Evolutionary conservation across 2,329 filamentous ascomycete genomes (phyloP), one percentile per base, ranked within the genome.

Genomic region (Alternaria angustiovoidea): DNA sequence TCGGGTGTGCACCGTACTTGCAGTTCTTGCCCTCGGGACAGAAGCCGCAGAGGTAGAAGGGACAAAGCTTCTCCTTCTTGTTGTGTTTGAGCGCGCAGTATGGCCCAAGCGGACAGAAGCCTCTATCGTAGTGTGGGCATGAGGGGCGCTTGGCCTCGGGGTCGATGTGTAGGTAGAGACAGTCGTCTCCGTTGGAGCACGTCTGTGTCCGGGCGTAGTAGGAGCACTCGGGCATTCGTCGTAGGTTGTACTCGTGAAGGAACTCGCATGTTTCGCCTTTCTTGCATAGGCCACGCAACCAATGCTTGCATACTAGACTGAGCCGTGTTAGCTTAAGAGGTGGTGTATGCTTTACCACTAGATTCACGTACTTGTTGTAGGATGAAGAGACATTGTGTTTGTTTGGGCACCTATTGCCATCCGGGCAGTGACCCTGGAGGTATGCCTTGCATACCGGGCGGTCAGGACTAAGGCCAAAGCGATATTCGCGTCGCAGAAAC

Each of bases 191-290:
- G 81, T 97, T 97, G 65, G 91, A 92, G 81, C 95, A 99, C 78
- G 96, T 97, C 57, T 93, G 93, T 75, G 95, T 96, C 62, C 93
- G 88, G 59, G 93, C 89, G 81, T 94, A 98, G 80, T 97, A 96
- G 75, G 96, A 96, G 82, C 95, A 99, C 82, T 98, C 95, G 64
- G 95, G 94, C 93, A 98, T 98, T 80, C 95, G 94, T 65, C 95
- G 89, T 69, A 99, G 87, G 81, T 99, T 98, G 84, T 97, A 99
- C 81, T 98, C 95, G 85, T 99, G 95, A 49, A 98, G 85, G 74
- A 98, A 99, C 83, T 99, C 95, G 88, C 95, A 99, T 69, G 89
- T 88, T 75, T 97, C 91, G 72, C 94, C 95, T 81, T 98, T 98
- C 78, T 99, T 99, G 85, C 95, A 99, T 20, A 99, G 88, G 0